Conservation (phyloP, 2,329 filamentous ascomycete species). For the Aspergillus alliaceus region DNA sequence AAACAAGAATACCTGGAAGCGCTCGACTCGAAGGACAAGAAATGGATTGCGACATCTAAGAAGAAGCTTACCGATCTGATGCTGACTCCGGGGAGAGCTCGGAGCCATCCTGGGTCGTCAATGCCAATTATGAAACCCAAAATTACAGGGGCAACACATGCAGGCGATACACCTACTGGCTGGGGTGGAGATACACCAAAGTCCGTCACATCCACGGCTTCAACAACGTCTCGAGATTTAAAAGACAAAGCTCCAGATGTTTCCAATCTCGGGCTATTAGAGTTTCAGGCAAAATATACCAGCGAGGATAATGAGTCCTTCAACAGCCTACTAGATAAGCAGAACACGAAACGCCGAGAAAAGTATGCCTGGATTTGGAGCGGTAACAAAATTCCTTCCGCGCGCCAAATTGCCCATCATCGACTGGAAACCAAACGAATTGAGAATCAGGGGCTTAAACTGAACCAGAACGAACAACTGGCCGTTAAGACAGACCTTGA, state of each 20-base stretch:
- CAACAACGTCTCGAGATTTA: conserved; percentile 29
- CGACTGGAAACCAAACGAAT: conserved; percentile 68
- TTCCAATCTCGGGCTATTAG: conserved; percentile 73
- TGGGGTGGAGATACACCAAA: conserved; percentile 74
- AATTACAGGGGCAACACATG: conserved; percentile 5
- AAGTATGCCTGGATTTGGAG: conserved; percentile 89
- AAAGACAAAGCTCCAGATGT: conserved; percentile 58
- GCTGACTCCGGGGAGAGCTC: conserved; percentile 65
- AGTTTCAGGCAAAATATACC: conserved; percentile 91
- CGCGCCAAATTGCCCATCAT: conserved; percentile 60
- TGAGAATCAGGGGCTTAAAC: conserved; percentile 60
- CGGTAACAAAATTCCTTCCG: conserved; percentile 74
- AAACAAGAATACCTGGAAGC: conserved; percentile 93
- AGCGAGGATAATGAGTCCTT: conserved; percentile 98
- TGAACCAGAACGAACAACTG: conserved; percentile 57
- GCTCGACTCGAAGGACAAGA: conserved; percentile 76
- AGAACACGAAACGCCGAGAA: conserved; percentile 79
- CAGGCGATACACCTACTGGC: conserved; percentile 38
- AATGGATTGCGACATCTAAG: conserved; percentile 83
- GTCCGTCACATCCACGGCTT: conserved; percentile 47
- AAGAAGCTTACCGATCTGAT: conserved; percentile 73
- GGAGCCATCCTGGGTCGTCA: conserved; percentile 17
- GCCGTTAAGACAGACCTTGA: conserved; percentile 64
- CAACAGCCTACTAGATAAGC: conserved; percentile 84
- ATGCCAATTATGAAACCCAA: conserved; percentile 57